Evolutionary conservation across 78 protist species (phyloP).

Genomic region (Dictyostelium firmibasis): DNA sequence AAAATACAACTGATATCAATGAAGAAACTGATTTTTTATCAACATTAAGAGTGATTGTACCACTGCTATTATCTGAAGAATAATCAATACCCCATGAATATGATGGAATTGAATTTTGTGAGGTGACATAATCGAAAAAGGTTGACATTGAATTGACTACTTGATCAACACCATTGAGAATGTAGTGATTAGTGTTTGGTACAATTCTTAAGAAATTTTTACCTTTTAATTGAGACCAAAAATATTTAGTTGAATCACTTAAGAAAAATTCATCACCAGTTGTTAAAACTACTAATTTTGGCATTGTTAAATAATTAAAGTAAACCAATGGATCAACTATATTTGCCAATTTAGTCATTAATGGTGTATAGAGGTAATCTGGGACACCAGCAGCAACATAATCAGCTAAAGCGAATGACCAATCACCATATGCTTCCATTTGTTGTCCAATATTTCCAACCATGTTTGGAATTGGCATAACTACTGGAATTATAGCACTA

Average conservation of each 20-base stretch:
- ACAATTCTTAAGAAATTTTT: constrained; percentile 8
- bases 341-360: background rate
- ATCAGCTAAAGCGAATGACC: constrained; percentile 23
- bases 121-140: background rate
- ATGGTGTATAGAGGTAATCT: background rate
- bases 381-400: constrained; percentile 8
- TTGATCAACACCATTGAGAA: background rate
- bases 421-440: constrained; percentile 24
- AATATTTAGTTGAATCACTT: constrained; percentile 29
- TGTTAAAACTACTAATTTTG: constrained; percentile 18
- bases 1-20: background rate
- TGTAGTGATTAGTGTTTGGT: constrained; percentile 23
- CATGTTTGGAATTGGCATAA: constrained; percentile 32
- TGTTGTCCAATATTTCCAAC: background rate
- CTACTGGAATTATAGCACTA: constrained; percentile 60
- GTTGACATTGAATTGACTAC: background rate
- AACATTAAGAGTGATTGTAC: background rate
- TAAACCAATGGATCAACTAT: constrained; percentile 39
- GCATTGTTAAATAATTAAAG: background rate
- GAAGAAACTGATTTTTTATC: background rate
- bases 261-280: constrained; percentile 57
- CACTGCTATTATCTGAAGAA: background rate
- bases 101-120: background rate
- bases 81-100: constrained; percentile 23
- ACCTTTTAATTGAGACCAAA: constrained; percentile 14